Evolutionary conservation across 192 early-diverging fungal species (phyloP).

Genomic region (Coemansia sp.): DNA sequence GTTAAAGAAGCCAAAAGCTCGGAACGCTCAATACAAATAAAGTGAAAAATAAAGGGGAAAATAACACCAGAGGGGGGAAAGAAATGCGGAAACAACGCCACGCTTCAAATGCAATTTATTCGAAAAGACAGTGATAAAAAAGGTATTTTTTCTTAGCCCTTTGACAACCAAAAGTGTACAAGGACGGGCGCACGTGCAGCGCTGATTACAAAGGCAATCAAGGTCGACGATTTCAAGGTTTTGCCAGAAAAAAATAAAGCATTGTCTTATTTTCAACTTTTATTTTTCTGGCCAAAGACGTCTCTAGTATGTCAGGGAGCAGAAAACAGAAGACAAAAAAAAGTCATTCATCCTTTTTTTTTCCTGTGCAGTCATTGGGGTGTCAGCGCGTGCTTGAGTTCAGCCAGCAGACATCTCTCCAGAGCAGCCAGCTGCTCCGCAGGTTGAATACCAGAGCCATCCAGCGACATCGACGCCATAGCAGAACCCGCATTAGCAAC

Average conservation of each 20-base stretch:
- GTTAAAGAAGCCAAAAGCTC: too few species aligned
- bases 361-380: not conserved
- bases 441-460: slow-evolving; percentile 14
- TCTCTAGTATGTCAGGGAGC: too few species aligned
- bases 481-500: not conserved
- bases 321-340: not conserved
- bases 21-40: too few species aligned
- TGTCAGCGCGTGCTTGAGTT: slow-evolving; percentile 17
- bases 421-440: slow-evolving; percentile 32
- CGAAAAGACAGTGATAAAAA: too few species aligned
- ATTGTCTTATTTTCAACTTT: too few species aligned
- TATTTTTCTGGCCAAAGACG: too few species aligned
- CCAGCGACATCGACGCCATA: slow-evolving; percentile 18
- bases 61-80: not conserved
- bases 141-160: not conserved
- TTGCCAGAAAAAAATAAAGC: too few species aligned
- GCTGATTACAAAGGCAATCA: not conserved
- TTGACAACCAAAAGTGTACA: too few species aligned
- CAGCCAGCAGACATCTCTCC: slow-evolving; percentile 38
- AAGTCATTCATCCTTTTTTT: not conserved
- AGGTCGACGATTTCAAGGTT: too few species aligned
- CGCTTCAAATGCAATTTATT: not conserved
- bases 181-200: not conserved
- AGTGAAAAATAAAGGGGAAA: not conserved
- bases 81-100: not conserved